phyloP scores from a whole-genome alignment of 148 eudicot genomes.

The Chenopodium album region DNA sequence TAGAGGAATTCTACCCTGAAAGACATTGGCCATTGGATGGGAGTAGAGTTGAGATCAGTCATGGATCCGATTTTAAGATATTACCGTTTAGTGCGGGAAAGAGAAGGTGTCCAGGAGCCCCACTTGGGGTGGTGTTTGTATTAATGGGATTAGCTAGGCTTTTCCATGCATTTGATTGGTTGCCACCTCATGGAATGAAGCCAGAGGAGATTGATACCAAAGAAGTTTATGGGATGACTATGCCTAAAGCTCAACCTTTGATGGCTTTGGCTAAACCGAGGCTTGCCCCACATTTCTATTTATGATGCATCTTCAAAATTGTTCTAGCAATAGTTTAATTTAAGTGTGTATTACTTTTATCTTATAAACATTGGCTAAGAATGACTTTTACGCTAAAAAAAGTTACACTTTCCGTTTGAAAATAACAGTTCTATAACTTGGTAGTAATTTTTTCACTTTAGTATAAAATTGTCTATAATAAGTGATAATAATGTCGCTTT shows the following conservation, averaged over 20 bases:
- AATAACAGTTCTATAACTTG: no score
- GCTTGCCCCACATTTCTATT: conserved; percentile 55
- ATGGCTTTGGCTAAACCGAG: conserved; percentile 75
- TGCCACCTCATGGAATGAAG: conserved; percentile 58
- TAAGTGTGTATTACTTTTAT: not conserved
- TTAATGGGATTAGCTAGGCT: conserved; percentile 87
- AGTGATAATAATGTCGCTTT: no score
- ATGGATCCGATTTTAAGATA: conserved; percentile 89
- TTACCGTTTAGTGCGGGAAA: conserved; percentile 91
- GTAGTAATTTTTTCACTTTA: no score
- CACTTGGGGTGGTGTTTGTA: conserved; percentile 82
- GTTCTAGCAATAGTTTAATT: not conserved
- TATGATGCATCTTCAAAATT: not conserved
- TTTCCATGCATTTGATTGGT: conserved; percentile 80
- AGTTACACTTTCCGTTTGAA: no score
- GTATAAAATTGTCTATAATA: no score
- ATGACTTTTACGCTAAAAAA: no score
- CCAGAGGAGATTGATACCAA: conserved; percentile 60
- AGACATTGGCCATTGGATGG: conserved; percentile 59
- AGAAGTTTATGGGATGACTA: conserved; percentile 98
- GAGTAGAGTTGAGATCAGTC: conserved; percentile 94
- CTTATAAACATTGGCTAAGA: no score
- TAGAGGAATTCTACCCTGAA: conserved; percentile 71
- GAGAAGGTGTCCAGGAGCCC: conserved; percentile 95
- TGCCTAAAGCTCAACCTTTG: conserved; percentile 83